Conservation (phyloP, 345 rosid genomes). For the Heritiera littoralis region DNA sequence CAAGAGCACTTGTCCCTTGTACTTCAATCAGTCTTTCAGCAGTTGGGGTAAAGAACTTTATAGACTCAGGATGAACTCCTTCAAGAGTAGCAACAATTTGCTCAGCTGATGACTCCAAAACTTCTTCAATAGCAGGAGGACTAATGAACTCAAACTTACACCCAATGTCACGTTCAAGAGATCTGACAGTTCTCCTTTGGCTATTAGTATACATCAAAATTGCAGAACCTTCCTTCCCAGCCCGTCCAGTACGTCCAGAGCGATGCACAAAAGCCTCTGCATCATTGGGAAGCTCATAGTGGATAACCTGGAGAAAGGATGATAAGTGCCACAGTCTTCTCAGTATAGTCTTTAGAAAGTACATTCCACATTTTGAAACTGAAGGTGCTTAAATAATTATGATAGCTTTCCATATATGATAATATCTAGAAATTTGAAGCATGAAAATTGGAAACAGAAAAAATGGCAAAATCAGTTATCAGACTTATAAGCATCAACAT, state of each 20-base stretch:
- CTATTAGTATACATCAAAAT: slow-evolving; percentile 76
- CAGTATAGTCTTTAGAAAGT: slow-evolving; percentile 3
- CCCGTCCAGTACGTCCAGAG: slow-evolving; percentile 99
- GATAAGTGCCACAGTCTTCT: slow-evolving; percentile 19
- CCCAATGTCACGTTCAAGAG: slow-evolving; percentile 91
- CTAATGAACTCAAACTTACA: slow-evolving; percentile 86
- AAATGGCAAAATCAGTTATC: background rate
- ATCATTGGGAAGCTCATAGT: slow-evolving; percentile 97
- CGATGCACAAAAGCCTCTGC: slow-evolving; percentile 98
- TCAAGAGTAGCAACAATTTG: slow-evolving; percentile 83
- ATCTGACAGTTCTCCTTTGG: slow-evolving; percentile 86
- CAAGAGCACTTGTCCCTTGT: slow-evolving; percentile 84
- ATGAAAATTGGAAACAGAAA: background rate
- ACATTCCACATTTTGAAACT: background rate
- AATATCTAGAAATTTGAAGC: slow-evolving; percentile 18
- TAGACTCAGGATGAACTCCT: slow-evolving; percentile 87
- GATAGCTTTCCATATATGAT: background rate
- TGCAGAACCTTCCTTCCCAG: slow-evolving; percentile 96
- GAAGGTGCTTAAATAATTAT: background rate
- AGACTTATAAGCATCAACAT: background rate
- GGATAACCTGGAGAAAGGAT: slow-evolving; percentile 62
- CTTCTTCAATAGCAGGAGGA: slow-evolving; percentile 73
- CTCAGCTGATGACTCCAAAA: slow-evolving; percentile 83
- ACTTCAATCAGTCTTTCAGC: slow-evolving; percentile 74
- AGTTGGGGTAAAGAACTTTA: slow-evolving; percentile 73